A percentile compares a stretch with the other conserved stretches of the same genome.
phyloP scores from a whole-genome alignment of 2,329 filamentous ascomycete genomes.

The Sclerotinia subarctica region DNA sequence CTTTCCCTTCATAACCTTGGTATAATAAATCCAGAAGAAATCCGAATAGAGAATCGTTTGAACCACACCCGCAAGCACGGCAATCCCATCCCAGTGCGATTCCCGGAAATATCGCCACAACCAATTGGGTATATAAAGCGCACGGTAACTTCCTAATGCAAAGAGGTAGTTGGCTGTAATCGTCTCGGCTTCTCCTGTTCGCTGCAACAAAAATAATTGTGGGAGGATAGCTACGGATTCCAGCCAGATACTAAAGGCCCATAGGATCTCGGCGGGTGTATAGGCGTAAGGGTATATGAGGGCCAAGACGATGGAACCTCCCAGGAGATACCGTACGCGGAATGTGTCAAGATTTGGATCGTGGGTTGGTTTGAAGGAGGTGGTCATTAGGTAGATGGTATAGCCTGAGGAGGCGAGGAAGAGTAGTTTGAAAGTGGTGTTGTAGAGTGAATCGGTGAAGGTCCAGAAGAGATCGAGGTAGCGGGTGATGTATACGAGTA shows the following conservation, averaged over 20 bases:
- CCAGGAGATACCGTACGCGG: slow-evolving; percentile 91
- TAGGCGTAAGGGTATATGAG: slow-evolving; percentile 85
- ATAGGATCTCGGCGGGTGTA: slow-evolving; percentile 78
- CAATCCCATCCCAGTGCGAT: slow-evolving; percentile 79
- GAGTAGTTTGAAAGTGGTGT: slow-evolving; percentile 91
- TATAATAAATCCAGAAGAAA: slow-evolving; percentile 99
- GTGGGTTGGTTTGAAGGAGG: slow-evolving; percentile 94
- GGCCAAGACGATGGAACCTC: slow-evolving; percentile 72
- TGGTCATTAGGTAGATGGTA: slow-evolving; percentile 97
- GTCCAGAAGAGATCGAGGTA: slow-evolving; percentile 92
- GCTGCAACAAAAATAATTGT: slow-evolving; percentile 96
- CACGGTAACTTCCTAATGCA: slow-evolving; percentile 84
- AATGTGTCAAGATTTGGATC: slow-evolving; percentile 97
- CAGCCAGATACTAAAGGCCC: slow-evolving; percentile 98
- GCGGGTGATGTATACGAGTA: slow-evolving; percentile 88
- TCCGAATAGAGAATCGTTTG: slow-evolving; percentile 97
- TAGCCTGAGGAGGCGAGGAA: slow-evolving; percentile 90
- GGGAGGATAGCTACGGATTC: slow-evolving; percentile 95
- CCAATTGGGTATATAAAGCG: slow-evolving; percentile 98
- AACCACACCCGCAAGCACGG: slow-evolving; percentile 81
- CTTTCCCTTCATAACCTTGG: slow-evolving; percentile 86
- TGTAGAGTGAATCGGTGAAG: slow-evolving; percentile 71
- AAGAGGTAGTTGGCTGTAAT: slow-evolving; percentile 98
- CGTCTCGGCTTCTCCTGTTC: slow-evolving; percentile 97
- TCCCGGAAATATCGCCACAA: slow-evolving; percentile 85